Conservation (phyloP, 352 stramenopile genomes). For the Pythium insidiosum region DNA sequence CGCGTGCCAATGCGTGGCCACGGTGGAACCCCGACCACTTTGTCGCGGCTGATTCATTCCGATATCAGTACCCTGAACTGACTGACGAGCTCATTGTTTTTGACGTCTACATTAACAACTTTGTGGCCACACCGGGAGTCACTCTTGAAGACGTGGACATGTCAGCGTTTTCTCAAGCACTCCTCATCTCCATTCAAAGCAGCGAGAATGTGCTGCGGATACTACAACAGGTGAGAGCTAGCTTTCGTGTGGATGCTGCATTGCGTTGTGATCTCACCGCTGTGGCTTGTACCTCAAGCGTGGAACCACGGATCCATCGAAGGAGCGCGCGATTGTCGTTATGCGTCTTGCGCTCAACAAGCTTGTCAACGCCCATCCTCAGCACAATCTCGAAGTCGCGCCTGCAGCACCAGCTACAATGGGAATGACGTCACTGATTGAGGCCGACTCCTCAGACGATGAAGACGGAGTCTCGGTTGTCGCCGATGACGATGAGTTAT, state of each 20-base stretch:
- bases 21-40: constrained; percentile 81
- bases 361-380: constrained; percentile 59
- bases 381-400: constrained; percentile 70
- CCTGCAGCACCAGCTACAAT: constrained; percentile 9
- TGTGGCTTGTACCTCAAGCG: constrained; percentile 26
- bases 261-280: too few relatives aligned
- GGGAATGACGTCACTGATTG: constrained; percentile 14
- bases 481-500: constrained; percentile 13
- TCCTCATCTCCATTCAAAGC: constrained; percentile 79
- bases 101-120: constrained; percentile 81
- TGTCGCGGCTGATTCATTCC: constrained; percentile 79
- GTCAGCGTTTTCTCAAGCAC: constrained; percentile 62
- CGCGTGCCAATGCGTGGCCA: constrained; percentile 44
- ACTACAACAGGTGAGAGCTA: constrained; percentile 38
- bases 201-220: constrained; percentile 77
- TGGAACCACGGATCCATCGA: constrained; percentile 42
- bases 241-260: not conserved
- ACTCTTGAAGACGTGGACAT: constrained; percentile 67
- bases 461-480: constrained; percentile 7
- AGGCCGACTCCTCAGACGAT: constrained; percentile 18
- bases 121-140: constrained; percentile 45
- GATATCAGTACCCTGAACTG: constrained; percentile 76
- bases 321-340: constrained; percentile 45
- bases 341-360: constrained; percentile 76
- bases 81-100: constrained; percentile 66